Evolutionary conservation across 1,284 basidiomycete genomes (phyloP), one percentile per base, ranked within the genome.

Genomic region (Moniliella sp.): DNA sequence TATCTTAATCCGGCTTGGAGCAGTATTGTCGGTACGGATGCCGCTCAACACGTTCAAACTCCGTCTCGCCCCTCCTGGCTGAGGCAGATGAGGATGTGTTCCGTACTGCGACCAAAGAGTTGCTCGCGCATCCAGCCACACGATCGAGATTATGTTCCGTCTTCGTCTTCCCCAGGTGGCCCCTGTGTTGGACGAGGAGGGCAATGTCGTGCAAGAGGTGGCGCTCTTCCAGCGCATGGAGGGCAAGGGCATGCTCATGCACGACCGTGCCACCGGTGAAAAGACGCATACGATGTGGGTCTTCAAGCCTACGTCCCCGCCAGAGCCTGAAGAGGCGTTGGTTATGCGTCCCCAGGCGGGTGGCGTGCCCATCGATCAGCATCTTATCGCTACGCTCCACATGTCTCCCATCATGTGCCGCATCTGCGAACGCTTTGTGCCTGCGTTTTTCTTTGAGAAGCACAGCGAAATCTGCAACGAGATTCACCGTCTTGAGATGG

Each of bases 201-300:
- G n/a, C n/a, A n/a, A n/a, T n/a, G n/a, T n/a, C n/a, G 55, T 32
- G 35, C 49, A 32, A 18, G 36, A 59, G 62, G 37, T 39, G 13
- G 68, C 43, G 64, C 76, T 47, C 27, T 84, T 75, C 60, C 78
- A 82, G 58, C 72, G 74, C 50, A 86, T 97, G 74, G 84, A 93
- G 50, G 91, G 82, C 25, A 91, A 91, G 57, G 91, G 91, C 14
- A 94, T 99, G 88, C 72, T 97, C 45, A 88, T 97, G 75, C 73
- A 81, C 43, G 83, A 91, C 62, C 74, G 81, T 19, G 73, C 82
- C 53, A 76, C 75, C 33, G 77, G 77, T 3, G 69, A 71, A 39
- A 75, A 82, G 2, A 81, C 84, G 14, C 91, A 97, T 61, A 91
- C 88, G 3, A 94, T 97, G 86, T 99, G 91, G 91, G 86, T 94